These are phyloP conservation scores for Cladophialophora exuberans DNA, from an alignment of 2,329 filamentous ascomycete species.

Conservation along the genomic window DNA sequence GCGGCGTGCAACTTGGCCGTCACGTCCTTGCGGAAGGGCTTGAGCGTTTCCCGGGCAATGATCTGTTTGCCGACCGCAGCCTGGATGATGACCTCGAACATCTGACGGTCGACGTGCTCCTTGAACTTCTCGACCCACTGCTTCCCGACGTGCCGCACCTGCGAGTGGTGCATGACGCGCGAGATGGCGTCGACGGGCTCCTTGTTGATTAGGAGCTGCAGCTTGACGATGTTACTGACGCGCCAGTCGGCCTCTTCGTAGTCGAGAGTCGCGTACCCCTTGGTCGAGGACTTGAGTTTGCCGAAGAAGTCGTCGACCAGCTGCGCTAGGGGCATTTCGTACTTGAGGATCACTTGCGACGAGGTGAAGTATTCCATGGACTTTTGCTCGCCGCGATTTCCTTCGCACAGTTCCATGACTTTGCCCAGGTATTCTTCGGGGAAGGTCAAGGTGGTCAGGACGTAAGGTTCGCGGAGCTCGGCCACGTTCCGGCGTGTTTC, in stretches of 20 bases:
- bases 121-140: constrained; percentile 96
- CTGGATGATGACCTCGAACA: constrained; percentile 97
- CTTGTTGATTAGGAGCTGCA: constrained; percentile 93
- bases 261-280: constrained; percentile 93
- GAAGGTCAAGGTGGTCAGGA: constrained; percentile 82
- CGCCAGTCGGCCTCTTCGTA: constrained; percentile 95
- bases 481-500: constrained; percentile 57
- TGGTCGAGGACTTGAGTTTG: constrained; percentile 89
- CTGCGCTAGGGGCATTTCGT: constrained; percentile 83
- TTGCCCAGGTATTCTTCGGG: constrained; percentile 93
- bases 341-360: constrained; percentile 92
- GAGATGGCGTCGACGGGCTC: constrained; percentile 90
- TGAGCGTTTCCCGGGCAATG: constrained; percentile 90
- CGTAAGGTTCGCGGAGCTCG: constrained; percentile 73
- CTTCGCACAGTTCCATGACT: constrained; percentile 92
- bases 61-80: constrained; percentile 81
- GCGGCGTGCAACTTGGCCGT: constrained; percentile 89
- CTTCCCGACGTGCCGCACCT: constrained; percentile 78
- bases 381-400: constrained; percentile 83
- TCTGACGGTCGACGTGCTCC: constrained; percentile 91
- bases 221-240: constrained; percentile 77
- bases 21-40: constrained; percentile 95
- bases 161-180: constrained; percentile 82
- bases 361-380: constrained; percentile 89
- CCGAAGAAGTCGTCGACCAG: constrained; percentile 97